A percentile compares a stretch with the other conserved stretches of the same genome.
phyloP scores from a whole-genome alignment of 805 yeast genomes.

The Blastobotrys chiropterorum region DNA sequence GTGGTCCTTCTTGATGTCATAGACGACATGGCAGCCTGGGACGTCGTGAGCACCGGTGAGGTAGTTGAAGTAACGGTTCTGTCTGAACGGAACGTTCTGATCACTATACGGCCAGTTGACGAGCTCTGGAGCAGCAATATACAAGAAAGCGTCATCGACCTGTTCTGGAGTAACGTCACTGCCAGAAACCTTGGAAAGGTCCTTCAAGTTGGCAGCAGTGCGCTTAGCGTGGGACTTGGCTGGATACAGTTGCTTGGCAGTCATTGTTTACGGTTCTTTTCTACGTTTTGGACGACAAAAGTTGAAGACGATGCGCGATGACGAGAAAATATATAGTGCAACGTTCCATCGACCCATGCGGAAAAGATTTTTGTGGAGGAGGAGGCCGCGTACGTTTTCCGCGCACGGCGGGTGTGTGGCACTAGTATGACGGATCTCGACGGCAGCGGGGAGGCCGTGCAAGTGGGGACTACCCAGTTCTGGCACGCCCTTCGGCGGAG shows the following conservation, averaged over 20 bases:
- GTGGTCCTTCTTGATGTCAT: conserved; percentile 44
- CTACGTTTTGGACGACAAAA: no score
- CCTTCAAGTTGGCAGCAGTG: conserved; percentile 23
- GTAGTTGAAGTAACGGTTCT: conserved; percentile 85
- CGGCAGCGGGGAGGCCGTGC: no score
- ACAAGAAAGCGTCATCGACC: conserved; percentile 48
- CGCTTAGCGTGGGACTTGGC: conserved; percentile 65
- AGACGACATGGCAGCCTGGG: conserved; percentile 69
- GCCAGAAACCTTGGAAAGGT: conserved; percentile 31
- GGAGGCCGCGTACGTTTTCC: not conserved
- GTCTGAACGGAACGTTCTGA: conserved; percentile 71
- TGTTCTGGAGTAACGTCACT: conserved; percentile 23
- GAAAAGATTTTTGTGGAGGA: not conserved
- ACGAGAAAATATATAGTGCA: no score
- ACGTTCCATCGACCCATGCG: not conserved
- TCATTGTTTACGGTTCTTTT: conserved; percentile 9
- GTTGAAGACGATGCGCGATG: no score
- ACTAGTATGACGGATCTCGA: no score
- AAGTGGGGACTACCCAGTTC: no score
- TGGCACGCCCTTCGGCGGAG: no score
- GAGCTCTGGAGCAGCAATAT: conserved; percentile 25
- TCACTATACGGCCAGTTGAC: conserved; percentile 72
- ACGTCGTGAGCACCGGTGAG: conserved; percentile 68
- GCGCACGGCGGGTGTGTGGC: not conserved
- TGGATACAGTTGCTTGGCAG: conserved; percentile 52